Evolutionary conservation across 345 rosid species (phyloP).

Genomic region (Sisymbrium altissimum): DNA sequence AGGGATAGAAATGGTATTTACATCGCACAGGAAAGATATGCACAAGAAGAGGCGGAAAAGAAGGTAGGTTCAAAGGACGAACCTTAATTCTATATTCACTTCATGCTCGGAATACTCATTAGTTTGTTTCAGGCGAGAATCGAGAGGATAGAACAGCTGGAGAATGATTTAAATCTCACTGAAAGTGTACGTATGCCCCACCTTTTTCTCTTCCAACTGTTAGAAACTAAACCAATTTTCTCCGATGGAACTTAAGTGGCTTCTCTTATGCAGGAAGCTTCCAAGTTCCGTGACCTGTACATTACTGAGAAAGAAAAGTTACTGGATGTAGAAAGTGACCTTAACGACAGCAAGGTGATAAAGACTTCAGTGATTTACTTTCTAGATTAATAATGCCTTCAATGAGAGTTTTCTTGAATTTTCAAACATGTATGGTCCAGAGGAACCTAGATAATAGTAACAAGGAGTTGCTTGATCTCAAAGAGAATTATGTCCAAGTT

Average conservation of each 20-base stretch:
- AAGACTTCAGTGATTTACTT: neutral
- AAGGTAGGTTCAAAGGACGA: slow-evolving; percentile 45
- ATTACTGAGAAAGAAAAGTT: slow-evolving; percentile 65
- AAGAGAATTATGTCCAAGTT: slow-evolving; percentile 45
- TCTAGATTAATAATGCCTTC: slow-evolving; percentile 3
- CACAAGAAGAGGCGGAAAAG: slow-evolving; percentile 86
- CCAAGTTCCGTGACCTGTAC: slow-evolving; percentile 61
- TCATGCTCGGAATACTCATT: neutral
- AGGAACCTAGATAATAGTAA: slow-evolving; percentile 50
- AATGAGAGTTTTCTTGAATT: neutral
- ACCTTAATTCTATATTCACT: neutral
- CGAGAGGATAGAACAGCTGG: slow-evolving; percentile 78
- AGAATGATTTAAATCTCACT: slow-evolving; percentile 52
- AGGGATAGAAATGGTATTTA: slow-evolving; percentile 92
- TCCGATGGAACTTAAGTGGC: neutral
- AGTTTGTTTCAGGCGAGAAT: slow-evolving; percentile 50
- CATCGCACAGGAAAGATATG: slow-evolving; percentile 76
- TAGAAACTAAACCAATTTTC: slow-evolving; percentile 1
- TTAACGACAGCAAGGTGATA: slow-evolving; percentile 69
- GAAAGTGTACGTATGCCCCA: slow-evolving; percentile 51
- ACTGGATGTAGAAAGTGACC: slow-evolving; percentile 55
- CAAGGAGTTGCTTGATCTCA: slow-evolving; percentile 59
- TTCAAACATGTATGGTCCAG: slow-evolving; percentile 39
- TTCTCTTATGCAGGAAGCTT: slow-evolving; percentile 57
- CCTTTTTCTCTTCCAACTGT: neutral